Base-by-base conservation (phyloP, 768 basidiomycete species). In the Leccinum subgranulosum region DNA sequence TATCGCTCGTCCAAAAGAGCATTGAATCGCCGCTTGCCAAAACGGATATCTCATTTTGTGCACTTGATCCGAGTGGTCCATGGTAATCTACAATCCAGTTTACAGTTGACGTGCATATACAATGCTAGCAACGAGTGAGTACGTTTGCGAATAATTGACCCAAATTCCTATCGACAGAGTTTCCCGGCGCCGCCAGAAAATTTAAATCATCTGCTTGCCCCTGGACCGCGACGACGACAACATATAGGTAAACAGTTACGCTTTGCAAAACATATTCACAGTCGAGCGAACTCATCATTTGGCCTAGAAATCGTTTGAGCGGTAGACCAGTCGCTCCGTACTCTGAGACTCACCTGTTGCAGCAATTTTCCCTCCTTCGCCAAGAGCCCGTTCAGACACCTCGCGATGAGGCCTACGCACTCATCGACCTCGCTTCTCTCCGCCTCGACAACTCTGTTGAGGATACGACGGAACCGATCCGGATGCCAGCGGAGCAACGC, bases 401-500 rank as follows among this genome's bases (percentile, higher is more conserved):
- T 75, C 1, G 83, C 84, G 14, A 92, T 79, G 39, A 82, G 74
- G 8, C 87, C 88, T 14, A 85, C 86, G 0, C 81, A 84, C 58
- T 82, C 81, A 63, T 87, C 83, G 5, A 90, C 83, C 31, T 62
- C 63, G 19, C 60, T 74, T 64, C 66, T 81, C 36, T 91, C 87
- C 49, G 74, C 73, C 36, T 79, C 80, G 4, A 64, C 67, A 3
- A 90, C 82, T 64, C 82, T 77, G 14, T 64, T 69, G 53, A 87
- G 69, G 45, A 87, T 59, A 39, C 86, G 74, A 56, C 80, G 73
- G 74, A 91, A 91, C 47, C 88, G 75, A 70, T 92, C 90, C 3
- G 90, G 91, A 66, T 93, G 90, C 89, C 89, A 92, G 45, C 87
- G 78, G 21, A 88, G 79, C 69, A 88, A 79, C 0, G 87, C 88